Conservation (phyloP, 2,329 filamentous ascomycete genomes). For the Pleoardoris graminearum region DNA sequence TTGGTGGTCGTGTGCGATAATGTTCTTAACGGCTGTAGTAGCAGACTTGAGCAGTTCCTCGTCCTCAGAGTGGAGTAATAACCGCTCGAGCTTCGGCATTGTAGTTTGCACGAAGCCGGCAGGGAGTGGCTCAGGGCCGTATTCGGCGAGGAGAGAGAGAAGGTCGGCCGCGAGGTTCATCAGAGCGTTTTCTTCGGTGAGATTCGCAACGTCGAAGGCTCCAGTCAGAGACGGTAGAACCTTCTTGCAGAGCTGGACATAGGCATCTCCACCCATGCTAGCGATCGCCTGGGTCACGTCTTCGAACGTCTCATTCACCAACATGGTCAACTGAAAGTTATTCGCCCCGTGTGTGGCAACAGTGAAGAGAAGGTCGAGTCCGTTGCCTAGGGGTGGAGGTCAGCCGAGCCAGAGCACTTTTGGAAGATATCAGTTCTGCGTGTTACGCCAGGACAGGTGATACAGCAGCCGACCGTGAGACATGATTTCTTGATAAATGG, state of each 20-base stretch:
- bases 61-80: conserved; percentile 82
- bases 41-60: conserved; percentile 86
- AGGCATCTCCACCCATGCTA: conserved; percentile 67
- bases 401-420: no score
- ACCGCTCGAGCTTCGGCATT: conserved; percentile 81
- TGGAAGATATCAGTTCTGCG: no score
- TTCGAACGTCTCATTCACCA: conserved; percentile 90
- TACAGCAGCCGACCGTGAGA: no score
- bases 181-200: conserved; percentile 83
- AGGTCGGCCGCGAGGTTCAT: conserved; percentile 87
- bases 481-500: no score
- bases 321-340: conserved; percentile 87
- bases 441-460: no score
- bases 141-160: conserved; percentile 76
- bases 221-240: conserved; percentile 85
- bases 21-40: conserved; percentile 83
- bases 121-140: conserved; percentile 83
- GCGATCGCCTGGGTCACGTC: conserved; percentile 75
- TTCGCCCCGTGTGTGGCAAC: conserved; percentile 84
- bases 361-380: conserved; percentile 82
- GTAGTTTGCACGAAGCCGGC: conserved; percentile 81
- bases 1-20: conserved; percentile 84
- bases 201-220: conserved; percentile 83
- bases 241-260: conserved; percentile 78
- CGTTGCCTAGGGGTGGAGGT: no score